A percentile compares a stretch with the other conserved stretches of the same genome.
Evolutionary conservation across 1,139 yeast species (phyloP).

Genomic region (Zygosaccharomyces sapae): DNA sequence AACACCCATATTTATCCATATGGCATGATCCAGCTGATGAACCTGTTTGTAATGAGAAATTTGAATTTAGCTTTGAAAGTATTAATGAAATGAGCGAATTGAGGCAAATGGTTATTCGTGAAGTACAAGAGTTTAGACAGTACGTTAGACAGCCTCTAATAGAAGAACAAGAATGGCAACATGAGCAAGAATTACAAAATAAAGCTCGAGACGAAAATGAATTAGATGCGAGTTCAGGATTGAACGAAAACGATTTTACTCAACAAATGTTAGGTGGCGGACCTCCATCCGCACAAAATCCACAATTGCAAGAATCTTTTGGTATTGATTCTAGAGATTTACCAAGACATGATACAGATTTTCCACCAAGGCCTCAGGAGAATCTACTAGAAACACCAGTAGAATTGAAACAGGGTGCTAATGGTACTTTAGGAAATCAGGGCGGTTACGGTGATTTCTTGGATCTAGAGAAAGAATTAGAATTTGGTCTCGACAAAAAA

Average conservation of each 20-base stretch:
- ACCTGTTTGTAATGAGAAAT: constrained; percentile 75
- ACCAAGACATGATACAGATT: constrained; percentile 40
- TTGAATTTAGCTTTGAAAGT: constrained; percentile 86
- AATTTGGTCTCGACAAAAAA: constrained; percentile 17
- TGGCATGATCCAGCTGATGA: constrained; percentile 99
- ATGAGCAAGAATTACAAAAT: constrained; percentile 19
- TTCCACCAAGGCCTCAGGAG: constrained; percentile 44
- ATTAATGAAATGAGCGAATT: constrained; percentile 76
- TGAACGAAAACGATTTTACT: constrained; percentile 20
- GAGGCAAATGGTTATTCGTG: constrained; percentile 74
- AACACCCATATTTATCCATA: constrained; percentile 81
- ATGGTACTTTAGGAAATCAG: constrained; percentile 14
- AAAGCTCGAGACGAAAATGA: constrained; percentile 19
- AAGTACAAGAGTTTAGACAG: constrained; percentile 74
- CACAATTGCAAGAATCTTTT: constrained; percentile 27
- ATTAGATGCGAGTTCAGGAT: constrained; percentile 3
- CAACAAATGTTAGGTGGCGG: constrained; percentile 26
- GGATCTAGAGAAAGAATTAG: constrained; percentile 47
- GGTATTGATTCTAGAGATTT: constrained; percentile 40
- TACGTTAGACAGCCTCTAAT: constrained; percentile 69
- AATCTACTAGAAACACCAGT: constrained; percentile 30
- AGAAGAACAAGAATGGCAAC: constrained; percentile 48
- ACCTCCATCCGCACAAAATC: constrained; percentile 24
- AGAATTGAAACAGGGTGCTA: constrained; percentile 16
- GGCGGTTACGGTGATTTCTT: constrained; percentile 36